These are phyloP conservation scores for Heritiera littoralis DNA, from an alignment of 345 rosid genomes.

Conservation along the genomic window DNA sequence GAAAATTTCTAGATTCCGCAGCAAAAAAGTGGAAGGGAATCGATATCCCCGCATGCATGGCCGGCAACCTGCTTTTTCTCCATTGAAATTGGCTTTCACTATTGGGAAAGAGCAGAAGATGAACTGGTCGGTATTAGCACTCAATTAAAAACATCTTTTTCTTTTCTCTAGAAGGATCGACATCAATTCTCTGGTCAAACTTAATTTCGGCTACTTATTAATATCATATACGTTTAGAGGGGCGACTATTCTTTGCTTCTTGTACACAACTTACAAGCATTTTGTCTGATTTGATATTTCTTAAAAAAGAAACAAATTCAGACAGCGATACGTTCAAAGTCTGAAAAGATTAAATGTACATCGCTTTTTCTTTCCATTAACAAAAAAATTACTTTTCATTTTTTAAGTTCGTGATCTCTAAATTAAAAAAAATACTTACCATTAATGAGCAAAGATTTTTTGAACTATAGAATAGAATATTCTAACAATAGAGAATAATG, in stretches of 20 bases:
- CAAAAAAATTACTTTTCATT: too few species aligned
- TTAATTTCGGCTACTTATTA: not conserved
- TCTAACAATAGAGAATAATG: not conserved
- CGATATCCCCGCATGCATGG: not conserved
- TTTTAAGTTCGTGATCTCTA: too few species aligned
- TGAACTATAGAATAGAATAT: not conserved
- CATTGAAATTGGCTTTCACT: not conserved
- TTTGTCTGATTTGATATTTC: not conserved
- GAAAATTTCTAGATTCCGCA: not conserved
- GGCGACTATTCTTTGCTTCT: not conserved
- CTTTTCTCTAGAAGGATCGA: not conserved
- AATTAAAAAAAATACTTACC: too few species aligned
- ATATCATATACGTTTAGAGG: not conserved
- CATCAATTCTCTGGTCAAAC: not conserved
- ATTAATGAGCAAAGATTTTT: too few species aligned
- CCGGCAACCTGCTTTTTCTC: not conserved
- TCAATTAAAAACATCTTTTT: not conserved
- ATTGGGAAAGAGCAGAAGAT: not conserved
- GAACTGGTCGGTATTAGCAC: not conserved
- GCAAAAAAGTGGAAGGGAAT: not conserved
- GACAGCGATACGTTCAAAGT: too few species aligned
- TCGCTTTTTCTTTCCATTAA: too few species aligned
- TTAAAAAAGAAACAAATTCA: not conserved
- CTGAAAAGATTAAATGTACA: too few species aligned
- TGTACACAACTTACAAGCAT: not conserved